A percentile compares a stretch with the other conserved stretches of the same genome.
These are phyloP conservation scores for Amanita phalloides DNA, from an alignment of 768 basidiomycete species.

Conservation along the genomic window DNA sequence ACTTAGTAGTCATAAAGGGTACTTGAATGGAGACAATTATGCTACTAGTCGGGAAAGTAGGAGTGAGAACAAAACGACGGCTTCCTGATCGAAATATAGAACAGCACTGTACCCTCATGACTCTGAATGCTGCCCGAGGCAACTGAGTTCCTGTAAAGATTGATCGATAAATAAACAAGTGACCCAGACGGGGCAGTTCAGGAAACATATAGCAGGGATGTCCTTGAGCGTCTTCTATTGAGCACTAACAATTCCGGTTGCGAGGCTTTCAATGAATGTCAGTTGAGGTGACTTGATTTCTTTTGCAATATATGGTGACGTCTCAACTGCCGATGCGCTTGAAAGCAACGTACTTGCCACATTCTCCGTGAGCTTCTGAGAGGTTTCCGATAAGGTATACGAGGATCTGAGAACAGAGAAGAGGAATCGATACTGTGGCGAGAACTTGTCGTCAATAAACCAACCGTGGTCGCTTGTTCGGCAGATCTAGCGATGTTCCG, in stretches of 20 bases:
- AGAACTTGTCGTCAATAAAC: conserved; percentile 23
- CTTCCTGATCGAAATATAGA: background rate
- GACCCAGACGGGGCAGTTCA: conserved; percentile 14
- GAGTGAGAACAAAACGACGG: background rate
- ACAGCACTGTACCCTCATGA: background rate
- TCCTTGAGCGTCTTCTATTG: conserved; percentile 16
- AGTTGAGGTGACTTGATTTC: conserved; percentile 51
- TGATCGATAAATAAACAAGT: conserved; percentile 34
- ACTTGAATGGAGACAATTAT: background rate
- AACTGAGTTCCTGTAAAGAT: conserved; percentile 24
- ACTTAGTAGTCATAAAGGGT: background rate
- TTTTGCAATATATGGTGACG: conserved; percentile 23
- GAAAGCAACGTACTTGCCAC: conserved; percentile 19
- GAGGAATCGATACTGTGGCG: conserved; percentile 13
- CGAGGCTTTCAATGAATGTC: conserved; percentile 50
- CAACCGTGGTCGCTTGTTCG: conserved; percentile 78
- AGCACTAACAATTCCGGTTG: conserved; percentile 32
- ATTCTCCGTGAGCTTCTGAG: conserved; percentile 31
- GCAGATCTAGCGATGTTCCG: conserved; percentile 55
- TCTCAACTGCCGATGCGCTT: conserved; percentile 16
- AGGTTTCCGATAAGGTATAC: conserved; percentile 23
- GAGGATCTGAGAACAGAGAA: conserved; percentile 33
- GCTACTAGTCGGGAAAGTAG: background rate
- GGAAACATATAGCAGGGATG: conserved; percentile 3
- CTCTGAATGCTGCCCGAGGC: background rate